A percentile compares a stretch with the other conserved stretches of the same genome.
Conservation (phyloP, 164 flowering plant genomes). For the Stephania yunnanensis region DNA sequence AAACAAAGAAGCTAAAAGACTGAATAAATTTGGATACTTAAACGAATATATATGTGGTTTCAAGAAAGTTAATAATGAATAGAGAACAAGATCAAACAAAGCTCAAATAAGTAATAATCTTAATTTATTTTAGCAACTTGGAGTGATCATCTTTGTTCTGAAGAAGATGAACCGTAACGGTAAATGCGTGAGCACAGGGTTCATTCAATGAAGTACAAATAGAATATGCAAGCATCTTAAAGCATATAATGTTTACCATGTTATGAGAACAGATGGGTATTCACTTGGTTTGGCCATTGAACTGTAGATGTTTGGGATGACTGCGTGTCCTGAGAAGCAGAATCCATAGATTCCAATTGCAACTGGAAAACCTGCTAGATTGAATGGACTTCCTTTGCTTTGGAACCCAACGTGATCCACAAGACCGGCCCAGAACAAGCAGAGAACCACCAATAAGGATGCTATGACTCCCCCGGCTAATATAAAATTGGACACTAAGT, state of each 20-base stretch:
- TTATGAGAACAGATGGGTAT: conserved; percentile 61
- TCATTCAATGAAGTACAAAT: too few species aligned
- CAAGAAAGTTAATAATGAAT: too few species aligned
- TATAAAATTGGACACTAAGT: conserved; percentile 6
- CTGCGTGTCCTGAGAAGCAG: conserved; percentile 96
- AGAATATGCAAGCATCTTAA: too few species aligned
- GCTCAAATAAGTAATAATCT: too few species aligned
- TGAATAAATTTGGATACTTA: too few species aligned
- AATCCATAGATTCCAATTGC: conserved; percentile 93
- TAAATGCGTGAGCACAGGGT: too few species aligned
- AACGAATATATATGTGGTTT: too few species aligned
- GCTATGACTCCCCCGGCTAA: conserved; percentile 96
- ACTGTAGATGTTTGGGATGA: conserved; percentile 90
- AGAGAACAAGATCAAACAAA: too few species aligned
- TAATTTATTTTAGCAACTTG: too few species aligned
- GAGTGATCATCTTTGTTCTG: too few species aligned
- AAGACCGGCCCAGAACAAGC: conserved; percentile 86
- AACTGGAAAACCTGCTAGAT: conserved; percentile 75
- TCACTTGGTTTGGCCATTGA: conserved; percentile 80
- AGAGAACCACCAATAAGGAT: conserved; percentile 60
- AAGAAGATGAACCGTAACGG: too few species aligned
- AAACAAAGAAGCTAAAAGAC: too few species aligned
- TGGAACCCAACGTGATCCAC: conserved; percentile 70
- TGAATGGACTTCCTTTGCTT: conserved; percentile 46
- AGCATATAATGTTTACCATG: conserved; percentile 37